Conservation (phyloP, 139 green algal genomes). For the Pleodorina starrii region DNA sequence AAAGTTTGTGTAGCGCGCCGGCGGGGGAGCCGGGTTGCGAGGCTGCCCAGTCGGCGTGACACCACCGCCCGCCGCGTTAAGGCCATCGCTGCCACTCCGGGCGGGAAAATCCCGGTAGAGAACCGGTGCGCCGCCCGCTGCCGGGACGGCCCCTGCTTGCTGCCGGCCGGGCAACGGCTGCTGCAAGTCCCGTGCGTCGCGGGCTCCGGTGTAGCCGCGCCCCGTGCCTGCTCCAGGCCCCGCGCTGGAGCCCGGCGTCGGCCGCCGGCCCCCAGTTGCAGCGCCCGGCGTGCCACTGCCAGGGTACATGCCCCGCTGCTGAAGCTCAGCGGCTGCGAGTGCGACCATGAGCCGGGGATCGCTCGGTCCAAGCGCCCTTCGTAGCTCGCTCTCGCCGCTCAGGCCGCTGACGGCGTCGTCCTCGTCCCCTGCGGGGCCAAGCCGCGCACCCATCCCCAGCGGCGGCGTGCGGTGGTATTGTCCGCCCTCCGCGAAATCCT, state of each 20-base stretch:
- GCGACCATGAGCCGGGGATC: constrained; percentile 18
- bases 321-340: background rate
- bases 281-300: background rate
- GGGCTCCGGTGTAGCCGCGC: background rate
- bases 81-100: background rate
- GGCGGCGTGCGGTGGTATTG: background rate
- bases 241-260: background rate
- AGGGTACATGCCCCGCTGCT: constrained; percentile 32
- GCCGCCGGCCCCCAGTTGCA: background rate
- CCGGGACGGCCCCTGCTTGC: background rate
- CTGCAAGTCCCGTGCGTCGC: background rate
- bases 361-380: background rate
- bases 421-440: background rate
- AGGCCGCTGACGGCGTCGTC: constrained; percentile 8
- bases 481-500: background rate
- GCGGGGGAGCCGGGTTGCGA: background rate
- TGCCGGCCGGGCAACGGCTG: background rate
- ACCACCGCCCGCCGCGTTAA: background rate
- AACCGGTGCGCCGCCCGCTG: background rate
- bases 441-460: background rate
- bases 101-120: background rate
- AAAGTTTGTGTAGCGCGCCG: constrained; percentile 9
- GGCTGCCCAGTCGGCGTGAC: background rate
- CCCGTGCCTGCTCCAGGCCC: background rate
- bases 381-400: constrained; percentile 11